Percentiles rank a stretch among this genome's conserved stretches.
Evolutionary conservation across 192 early-diverging fungal genomes (phyloP).

Genomic region (Umbelopsis sp.): DNA sequence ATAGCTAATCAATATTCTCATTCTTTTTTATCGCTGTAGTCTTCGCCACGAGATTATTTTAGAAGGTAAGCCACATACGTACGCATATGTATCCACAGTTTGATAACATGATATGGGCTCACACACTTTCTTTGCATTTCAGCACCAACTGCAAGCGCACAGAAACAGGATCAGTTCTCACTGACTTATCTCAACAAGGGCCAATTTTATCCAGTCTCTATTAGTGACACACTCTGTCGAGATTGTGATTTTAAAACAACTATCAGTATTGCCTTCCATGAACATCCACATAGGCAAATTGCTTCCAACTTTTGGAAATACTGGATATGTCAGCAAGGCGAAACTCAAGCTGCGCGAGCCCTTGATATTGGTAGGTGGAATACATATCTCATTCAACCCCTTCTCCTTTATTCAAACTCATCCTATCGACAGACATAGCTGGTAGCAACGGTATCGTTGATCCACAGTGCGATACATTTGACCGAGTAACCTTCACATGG

Average conservation of each 20-base stretch:
- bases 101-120: not conserved
- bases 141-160: constrained; percentile 59
- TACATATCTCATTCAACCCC: not conserved
- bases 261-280: constrained; percentile 71
- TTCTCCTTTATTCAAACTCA: too few species aligned
- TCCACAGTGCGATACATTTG: constrained; percentile 63
- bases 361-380: constrained; percentile 57
- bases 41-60: constrained; percentile 12
- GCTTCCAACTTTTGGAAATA: constrained; percentile 73
- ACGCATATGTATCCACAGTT: not conserved
- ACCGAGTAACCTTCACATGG: constrained; percentile 73
- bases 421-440: not conserved
- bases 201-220: constrained; percentile 57
- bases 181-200: constrained; percentile 79
- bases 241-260: constrained; percentile 54
- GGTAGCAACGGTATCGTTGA: constrained; percentile 46
- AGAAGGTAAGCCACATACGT: not conserved
- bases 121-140: not conserved
- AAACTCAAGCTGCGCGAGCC: constrained; percentile 60
- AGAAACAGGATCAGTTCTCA: constrained; percentile 55
- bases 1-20: not conserved
- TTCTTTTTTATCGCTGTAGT: not conserved
- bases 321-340: constrained; percentile 70
- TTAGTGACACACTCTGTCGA: constrained; percentile 48
- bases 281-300: constrained; percentile 63